Evolutionary conservation across 2,329 filamentous ascomycete genomes (phyloP).

Genomic region (Fusarium begoniae): DNA sequence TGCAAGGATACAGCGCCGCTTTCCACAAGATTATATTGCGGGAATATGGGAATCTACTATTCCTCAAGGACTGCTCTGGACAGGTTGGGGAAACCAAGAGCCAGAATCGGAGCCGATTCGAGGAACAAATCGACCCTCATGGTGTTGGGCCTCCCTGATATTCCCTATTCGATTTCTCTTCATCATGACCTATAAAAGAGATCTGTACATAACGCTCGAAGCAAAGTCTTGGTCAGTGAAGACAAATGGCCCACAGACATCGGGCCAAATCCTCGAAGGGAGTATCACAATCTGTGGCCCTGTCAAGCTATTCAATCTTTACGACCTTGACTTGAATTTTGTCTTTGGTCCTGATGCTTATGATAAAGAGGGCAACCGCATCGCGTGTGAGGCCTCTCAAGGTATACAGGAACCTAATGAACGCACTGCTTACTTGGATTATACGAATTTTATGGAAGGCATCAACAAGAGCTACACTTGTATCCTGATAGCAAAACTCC

Average conservation of each 20-base stretch:
- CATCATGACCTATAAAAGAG: too few relatives aligned
- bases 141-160: not conserved
- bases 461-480: not conserved
- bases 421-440: too few relatives aligned
- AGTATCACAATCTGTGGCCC: not conserved
- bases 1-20: too few relatives aligned
- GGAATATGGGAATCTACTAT: not conserved
- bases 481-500: not conserved
- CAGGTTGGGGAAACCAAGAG: too few relatives aligned
- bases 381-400: too few relatives aligned
- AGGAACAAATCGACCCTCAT: not conserved
- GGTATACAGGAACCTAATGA: too few relatives aligned
- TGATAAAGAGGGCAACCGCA: too few relatives aligned
- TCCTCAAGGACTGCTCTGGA: not conserved
- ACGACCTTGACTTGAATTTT: not conserved
- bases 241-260: not conserved
- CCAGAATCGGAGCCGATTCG: not conserved
- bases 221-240: not conserved
- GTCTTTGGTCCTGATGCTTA: not conserved
- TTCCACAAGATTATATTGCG: not conserved
- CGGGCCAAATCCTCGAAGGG: not conserved
- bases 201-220: too few relatives aligned
- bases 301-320: not conserved
- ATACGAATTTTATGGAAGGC: too few relatives aligned
- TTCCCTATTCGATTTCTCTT: too few relatives aligned